Base-by-base conservation (phyloP, 305 asterid genomes). In the Solanum hybrid region DNA sequence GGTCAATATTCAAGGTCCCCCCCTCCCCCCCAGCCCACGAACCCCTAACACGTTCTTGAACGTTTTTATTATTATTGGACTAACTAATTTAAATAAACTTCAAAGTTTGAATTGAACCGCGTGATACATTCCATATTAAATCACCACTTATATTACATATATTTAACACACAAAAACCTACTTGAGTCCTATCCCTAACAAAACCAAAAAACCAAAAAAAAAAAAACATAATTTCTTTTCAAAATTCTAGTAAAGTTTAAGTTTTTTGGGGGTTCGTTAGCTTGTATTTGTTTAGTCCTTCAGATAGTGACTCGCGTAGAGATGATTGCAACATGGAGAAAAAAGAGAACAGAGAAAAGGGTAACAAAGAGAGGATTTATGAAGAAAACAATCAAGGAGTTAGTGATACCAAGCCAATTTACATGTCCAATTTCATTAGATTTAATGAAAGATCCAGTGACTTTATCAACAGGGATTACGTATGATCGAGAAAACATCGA, bases 401-500 rank as follows among this genome's bases (percentile, higher is more conserved):
- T 94, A 1, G 82, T 26, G 26, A 89, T 92, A 29, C 97, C 97
- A 0, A 91, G 69, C 81, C 90, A 93, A 39, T 95, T 93, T 33
- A 91, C 87, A 8, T 95, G 97, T 24, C 98, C 98, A 11, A 95
- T 95, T 64, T 94, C 96, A 0, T 89, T 94, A 36, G 93, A 95
- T 7, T 89, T 95, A 20, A 95, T 95, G 97, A 92, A 93, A 81
- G 97, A 95, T 91, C 96, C 97, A 12, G 97, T 95, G 51, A 93
- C 95, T 29, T 84, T 95, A 74, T 92, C 96, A 3, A 93, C 95
- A 0, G 98, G 97, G 35, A 92, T 92, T 3, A 94, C 97, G 0
- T 95, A 94, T 90, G 96, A 95, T 61, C 94, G 98, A 2, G 92
- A 91, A 7, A 93, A 89, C 91, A 95, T 95, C 82, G 97, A 95